Evolutionary conservation across 2,329 filamentous ascomycete genomes (phyloP), one percentile per base, ranked within the genome.

Genomic region (Ambrosiella cleistominuta): DNA sequence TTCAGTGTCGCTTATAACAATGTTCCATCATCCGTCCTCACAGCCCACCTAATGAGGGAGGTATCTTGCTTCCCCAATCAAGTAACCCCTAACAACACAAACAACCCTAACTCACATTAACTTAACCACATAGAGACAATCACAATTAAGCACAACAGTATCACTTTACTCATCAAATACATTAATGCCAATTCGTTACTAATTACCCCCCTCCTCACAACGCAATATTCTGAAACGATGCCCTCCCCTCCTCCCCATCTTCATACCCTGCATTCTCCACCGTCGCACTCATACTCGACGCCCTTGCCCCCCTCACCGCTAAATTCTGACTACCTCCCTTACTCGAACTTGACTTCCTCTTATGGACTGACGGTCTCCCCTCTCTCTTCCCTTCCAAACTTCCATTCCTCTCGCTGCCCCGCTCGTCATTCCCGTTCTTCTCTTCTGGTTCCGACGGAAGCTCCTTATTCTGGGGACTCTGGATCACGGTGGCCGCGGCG

Each of bases 251-350:
- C 5, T 66, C 66, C 5, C 65, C 64, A 5, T 68, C 67, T 3
- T 67, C 68, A 7, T 63, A 66, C 36, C 68, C 66, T 6, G 70
- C 69, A 13, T 66, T 65, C 6, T 66, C 64, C 13, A 68, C 38
- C 9, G 52, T 54, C 37, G 52, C 52, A 54, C 52, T 64, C 61
- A 44, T 67, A 64, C n/a, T 64, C 64, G 13, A 66, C 62, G 39
- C 70, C 67, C 17, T 17, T 27, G 55, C 35, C 11, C 36, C 39
- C 42, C 27, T 35, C 35, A 47, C 27, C 12, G 27, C 47, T 9
- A 51, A 35, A n/a, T 9, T 51, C 19, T n/a, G 13, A 7, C 17
- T 35, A 11, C 47, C 47, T 3, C 47, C 47, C 27, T 51, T 51
- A 51, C 47, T 51, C 2, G 47, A n/a, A 51, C 47, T 51, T 9